Evolutionary conservation across 2,329 filamentous ascomycete genomes (phyloP), one percentile per base, ranked within the genome.

Genomic region (Botrytis hyacinthi): DNA sequence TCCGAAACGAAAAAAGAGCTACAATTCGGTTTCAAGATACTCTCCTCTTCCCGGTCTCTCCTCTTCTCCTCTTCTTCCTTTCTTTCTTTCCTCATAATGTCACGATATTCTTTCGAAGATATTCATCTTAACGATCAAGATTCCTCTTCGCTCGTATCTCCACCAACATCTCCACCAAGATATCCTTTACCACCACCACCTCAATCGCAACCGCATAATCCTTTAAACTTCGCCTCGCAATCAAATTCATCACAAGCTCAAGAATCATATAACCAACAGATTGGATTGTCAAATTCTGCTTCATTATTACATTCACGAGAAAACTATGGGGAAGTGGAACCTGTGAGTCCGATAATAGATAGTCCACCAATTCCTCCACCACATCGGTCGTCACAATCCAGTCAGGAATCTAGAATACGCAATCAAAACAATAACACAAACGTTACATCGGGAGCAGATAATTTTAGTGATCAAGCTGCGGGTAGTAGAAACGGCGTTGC

Each of bases 401-500:
- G 78, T 73, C 76, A 46, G 71, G 77, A 77, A 71, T 71, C 70
- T 65, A 44, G 44, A 73, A 48, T 42, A 60, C 70, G 61, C 32
- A 72, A 68, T 59, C 51, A 72, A 54, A 72, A 59, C 62, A 68
- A 72, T 46, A 78, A 77, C 60, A 76, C 75, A 79, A 73, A 83
- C 81, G 82, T 84, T 40, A 91, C 90, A 1, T 89, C 89, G 2
- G 90, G 89, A 48, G 86, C 88, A 75, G 90, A 93, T 82, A 93
- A 93, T 80, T 88, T 91, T 76, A 86, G 90, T 74, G 85, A 88
- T 68, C 81, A 84, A 57, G 88, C 91, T 26, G 85, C 86, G 35
- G 91, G 90, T 77, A 91, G 90, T 73, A 89, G 93, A 81, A 86
- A 90, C 44, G 90, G 90, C 72, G 88, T 93, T 74, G 91, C 91